Evolutionary conservation across 768 basidiomycete genomes (phyloP).

Genomic region (Mycena leptocephala): DNA sequence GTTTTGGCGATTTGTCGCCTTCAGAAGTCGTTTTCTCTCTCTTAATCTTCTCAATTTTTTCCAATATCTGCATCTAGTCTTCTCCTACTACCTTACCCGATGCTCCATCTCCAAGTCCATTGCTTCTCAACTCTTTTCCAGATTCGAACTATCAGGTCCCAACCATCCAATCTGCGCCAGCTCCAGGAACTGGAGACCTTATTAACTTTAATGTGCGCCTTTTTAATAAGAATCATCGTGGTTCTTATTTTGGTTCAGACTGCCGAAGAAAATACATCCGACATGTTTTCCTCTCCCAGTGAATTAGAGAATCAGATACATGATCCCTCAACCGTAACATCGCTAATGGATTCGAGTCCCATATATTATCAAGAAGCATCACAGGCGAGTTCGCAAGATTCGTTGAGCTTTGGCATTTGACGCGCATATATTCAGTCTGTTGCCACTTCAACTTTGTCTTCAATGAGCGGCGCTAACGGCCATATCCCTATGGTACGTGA

Average conservation of each 20-base stretch:
- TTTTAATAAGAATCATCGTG: background rate
- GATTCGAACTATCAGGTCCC: background rate
- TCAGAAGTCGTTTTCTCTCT: conserved; percentile 34
- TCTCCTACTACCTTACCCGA: conserved; percentile 12
- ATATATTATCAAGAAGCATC: background rate
- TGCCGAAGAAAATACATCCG: background rate
- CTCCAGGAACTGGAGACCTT: conserved; percentile 2
- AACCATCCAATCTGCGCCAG: background rate
- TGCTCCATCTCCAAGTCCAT: conserved; percentile 35
- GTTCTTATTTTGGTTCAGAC: background rate
- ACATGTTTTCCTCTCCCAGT: background rate
- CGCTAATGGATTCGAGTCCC: background rate
- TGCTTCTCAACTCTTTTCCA: conserved; percentile 5
- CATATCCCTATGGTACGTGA: background rate
- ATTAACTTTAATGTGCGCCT: conserved; percentile 9
- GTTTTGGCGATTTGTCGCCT: conserved; percentile 43
- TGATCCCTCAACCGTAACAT: background rate
- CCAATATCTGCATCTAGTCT: conserved; percentile 5
- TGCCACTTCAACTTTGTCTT: background rate
- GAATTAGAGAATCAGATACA: background rate
- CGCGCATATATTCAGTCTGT: conserved; percentile 18
- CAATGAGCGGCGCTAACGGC: no score
- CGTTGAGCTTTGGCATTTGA: background rate
- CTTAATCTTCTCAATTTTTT: background rate
- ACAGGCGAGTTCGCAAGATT: background rate